Evolutionary conservation across 768 basidiomycete species (phyloP), one percentile per base, ranked within the genome.

Genomic region (Serendipita sp.): DNA sequence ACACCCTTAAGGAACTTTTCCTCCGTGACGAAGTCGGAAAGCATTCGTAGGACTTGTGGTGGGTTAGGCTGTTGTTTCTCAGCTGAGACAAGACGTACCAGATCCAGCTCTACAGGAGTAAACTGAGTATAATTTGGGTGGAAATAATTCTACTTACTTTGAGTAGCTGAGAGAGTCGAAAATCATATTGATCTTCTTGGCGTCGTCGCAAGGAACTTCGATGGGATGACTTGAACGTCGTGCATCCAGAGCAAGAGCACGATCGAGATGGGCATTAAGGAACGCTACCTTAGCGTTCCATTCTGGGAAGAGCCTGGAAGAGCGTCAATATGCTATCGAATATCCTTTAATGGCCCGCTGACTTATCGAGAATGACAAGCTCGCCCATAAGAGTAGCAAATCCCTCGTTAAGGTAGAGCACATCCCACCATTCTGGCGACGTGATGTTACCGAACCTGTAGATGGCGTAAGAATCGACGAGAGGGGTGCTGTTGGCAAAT

Each of bases 371-470:
- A 65, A 94, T 79, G 67, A 93, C 85, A 41, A 93, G 83, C 77
- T 92, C 90, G 68, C 92, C 92, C 89, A 90, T 86, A 83, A 86
- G 69, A 30, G 64, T 91, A 3, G 90, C 89, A 72, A 92, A 91
- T n/a, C 90, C 87, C 81, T 89, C 88, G 67, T 88, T 89, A 65
- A 89, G 75, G 73, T 88, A 89, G 56, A 91, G 78, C 72, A 88
- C 85, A 67, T 88, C 83, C 89, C 89, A 92, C 89, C 90, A 91
- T 70, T 83, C 83, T 91, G 94, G 93, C 0, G 91, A 95, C 3
- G 89, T 87, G 69, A 96, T 88, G 72, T 95, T 86, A 30, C 92
- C 93, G 69, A 94, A 95, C 90, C 89, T 78, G n/a, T 3, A 18
- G 4, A 13, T 60, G 15, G 35, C 4, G 16, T 23, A 15, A 28